Conservation (phyloP, 805 yeast genomes). For the Priceomyces medius region DNA sequence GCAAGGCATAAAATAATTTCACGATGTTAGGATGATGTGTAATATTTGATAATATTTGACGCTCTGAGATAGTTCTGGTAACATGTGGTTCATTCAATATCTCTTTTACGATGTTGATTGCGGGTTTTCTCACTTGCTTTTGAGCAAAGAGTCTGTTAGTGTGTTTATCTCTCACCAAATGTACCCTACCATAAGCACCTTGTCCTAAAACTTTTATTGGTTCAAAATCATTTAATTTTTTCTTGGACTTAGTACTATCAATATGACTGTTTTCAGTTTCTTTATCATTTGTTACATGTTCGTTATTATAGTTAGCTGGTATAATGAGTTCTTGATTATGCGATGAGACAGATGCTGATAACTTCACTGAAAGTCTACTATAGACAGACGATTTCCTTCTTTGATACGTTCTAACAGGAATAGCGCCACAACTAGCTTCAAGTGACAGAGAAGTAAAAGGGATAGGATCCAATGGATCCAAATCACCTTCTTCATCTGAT, state of each 20-base stretch:
- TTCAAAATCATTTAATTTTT: constrained; percentile 54
- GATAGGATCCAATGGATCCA: not conserved
- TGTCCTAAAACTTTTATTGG: constrained; percentile 77
- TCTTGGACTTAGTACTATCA: not conserved
- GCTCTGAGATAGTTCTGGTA: constrained; percentile 78
- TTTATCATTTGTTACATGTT: constrained; percentile 4
- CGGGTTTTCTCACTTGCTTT: constrained; percentile 81
- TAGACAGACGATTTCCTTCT: constrained; percentile 17
- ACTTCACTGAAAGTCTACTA: constrained; percentile 14
- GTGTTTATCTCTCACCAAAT: constrained; percentile 63
- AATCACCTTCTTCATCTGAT: not conserved
- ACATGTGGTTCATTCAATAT: constrained; percentile 29
- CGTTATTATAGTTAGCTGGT: constrained; percentile 10
- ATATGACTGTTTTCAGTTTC: not conserved
- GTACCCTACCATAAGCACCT: constrained; percentile 88
- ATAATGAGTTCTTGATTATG: constrained; percentile 11
- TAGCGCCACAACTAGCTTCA: not conserved
- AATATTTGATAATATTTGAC: constrained; percentile 66
- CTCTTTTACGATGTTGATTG: constrained; percentile 52
- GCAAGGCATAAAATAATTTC: constrained; percentile 77
- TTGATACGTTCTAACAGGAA: not conserved
- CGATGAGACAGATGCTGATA: constrained; percentile 5
- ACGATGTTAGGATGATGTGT: constrained; percentile 76
- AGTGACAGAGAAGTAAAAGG: not conserved
- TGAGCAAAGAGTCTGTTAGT: constrained; percentile 76